phyloP scores from a whole-genome alignment of 108 stramenopile genomes.

The Cyclotella choctawhatcheeana region DNA sequence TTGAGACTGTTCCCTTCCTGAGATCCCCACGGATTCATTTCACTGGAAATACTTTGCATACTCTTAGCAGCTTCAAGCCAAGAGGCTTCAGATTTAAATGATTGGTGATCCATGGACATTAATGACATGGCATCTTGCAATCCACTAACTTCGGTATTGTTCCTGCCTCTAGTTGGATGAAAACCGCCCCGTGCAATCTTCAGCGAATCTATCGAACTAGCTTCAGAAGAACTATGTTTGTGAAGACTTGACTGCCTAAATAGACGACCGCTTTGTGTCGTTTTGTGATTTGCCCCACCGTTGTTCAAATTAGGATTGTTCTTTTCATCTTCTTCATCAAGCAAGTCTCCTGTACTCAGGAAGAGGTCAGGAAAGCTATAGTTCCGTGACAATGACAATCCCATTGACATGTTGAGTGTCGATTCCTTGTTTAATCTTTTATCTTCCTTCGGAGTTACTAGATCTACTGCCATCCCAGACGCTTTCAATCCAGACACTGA shows the following conservation, averaged over 20 bases:
- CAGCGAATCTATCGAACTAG: conserved; percentile 30
- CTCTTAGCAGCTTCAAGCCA: conserved; percentile 48
- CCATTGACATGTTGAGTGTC: conserved; percentile 10
- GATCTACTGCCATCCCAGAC: background rate
- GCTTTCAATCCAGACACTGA: conserved; percentile 25
- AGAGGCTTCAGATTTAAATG: conserved; percentile 17
- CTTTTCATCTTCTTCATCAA: conserved; percentile 17
- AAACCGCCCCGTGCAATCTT: conserved; percentile 21
- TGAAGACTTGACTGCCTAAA: conserved; percentile 17
- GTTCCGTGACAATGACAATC: conserved; percentile 24
- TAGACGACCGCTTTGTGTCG: conserved; percentile 18
- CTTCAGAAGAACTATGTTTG: conserved; percentile 31
- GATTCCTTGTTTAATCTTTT: background rate
- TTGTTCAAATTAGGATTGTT: conserved; percentile 5
- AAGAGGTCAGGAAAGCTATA: conserved; percentile 47
- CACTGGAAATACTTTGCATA: conserved; percentile 46
- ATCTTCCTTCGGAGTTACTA: background rate
- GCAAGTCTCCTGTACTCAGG: conserved; percentile 34
- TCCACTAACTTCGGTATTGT: conserved; percentile 37
- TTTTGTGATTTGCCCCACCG: conserved; percentile 1
- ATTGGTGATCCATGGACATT: conserved; percentile 46
- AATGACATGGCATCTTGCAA: conserved; percentile 49
- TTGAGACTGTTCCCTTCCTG: conserved; percentile 16
- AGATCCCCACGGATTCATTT: conserved; percentile 29
- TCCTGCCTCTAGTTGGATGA: conserved; percentile 35